Evolutionary conservation across 140 eudicot species (phyloP), one percentile per base, ranked within the genome.

Genomic region (Cichorium intybus): DNA sequence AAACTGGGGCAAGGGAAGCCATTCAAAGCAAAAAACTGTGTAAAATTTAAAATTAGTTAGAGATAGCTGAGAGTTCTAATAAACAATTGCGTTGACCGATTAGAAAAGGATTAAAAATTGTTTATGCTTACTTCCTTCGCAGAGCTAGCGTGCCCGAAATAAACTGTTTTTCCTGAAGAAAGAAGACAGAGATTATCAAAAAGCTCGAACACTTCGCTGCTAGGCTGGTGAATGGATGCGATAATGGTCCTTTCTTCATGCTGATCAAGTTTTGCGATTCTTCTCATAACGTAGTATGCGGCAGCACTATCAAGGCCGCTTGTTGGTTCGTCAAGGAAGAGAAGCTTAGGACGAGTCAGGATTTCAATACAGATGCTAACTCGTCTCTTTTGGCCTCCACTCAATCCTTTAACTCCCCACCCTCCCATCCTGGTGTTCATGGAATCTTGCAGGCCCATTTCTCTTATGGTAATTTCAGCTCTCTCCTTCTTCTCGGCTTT

Each of bases 241-340:
- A 84, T 46, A 62, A 84, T 65, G 33, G 91, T 81, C 77, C 78
- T 75, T n/a, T 62, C 75, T 21, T 68, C 39, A 1, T 60, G 73
- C 10, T 64, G 77, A 43, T 63, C 82, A 22, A 79, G 87, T 43
- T 29, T 48, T n/a, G 71, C 78, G 23, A 82, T 79, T 41, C 77
- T 62, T 66, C 74, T 81, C 88, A 82, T 81, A 33, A 85, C 88
- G 11, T 81, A 63, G 71, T 72, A 79, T 0, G 85, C 79, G 8
- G 93, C 87, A 0, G 88, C 85, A 41, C 88, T 81, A 56, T 85
- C 93, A 4, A 85, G 83, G 2, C 93, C 85, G 16, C 88, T 78
- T 4, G 93, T 85, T 41, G 93, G 93, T 69, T 85, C 93, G 20
- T 81, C 93, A 1, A 82, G 81, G 58, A 79, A 85, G 26, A 81